Base-by-base conservation (phyloP, 352 stramenopile species). In the Phytophthora crassamura region DNA sequence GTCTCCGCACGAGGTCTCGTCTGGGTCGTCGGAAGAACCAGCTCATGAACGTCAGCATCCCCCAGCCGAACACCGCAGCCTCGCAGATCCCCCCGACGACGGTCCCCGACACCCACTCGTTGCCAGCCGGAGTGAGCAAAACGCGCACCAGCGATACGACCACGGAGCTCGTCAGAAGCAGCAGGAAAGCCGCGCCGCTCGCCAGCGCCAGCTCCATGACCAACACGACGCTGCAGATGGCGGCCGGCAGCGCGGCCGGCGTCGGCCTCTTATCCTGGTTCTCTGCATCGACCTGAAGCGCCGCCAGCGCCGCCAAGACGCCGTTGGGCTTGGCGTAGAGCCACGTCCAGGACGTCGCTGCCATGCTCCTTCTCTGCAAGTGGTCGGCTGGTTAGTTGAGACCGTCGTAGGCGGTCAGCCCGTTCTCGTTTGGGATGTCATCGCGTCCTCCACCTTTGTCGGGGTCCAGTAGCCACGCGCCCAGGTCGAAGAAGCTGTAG, bases 351-450 rank as follows among this genome's bases (percentile, higher is more conserved):
- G 20, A 16, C 35, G 33, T 18, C 57, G 56, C 66, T 11, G 28
- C 34, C 42, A 22, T 34, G 30, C 49, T 64, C 34, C 43, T 58
- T 65, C 42, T 62, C 38, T 54, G 56, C 20, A 49, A 59, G 22
- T 55, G 41, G 39, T 20, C 22, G 48, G 50, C 32, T 32, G 36
- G 25, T 78, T 48, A 88, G 3, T 61, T 64, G 34, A 92, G 76
- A n/a, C 94, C 94, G 74, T 99, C 94, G 77, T 98, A 98, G 0
- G 88, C 79, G 0, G 86, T 88, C 43, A 98, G 77, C 1, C 89
- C 92, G 63, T 93, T 97, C 55, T 95, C 92, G 74, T 99, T 98
- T 50, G 86, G 64, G 18, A 99, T 38, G 32, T 92, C 65, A 74
- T 96, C 77, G 69, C 91, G 76, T 59, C 91, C 60, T 72, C 94